Evolutionary conservation across 495 filamentous ascomycete genomes (phyloP).

Genomic region (Penicillium coffeae): DNA sequence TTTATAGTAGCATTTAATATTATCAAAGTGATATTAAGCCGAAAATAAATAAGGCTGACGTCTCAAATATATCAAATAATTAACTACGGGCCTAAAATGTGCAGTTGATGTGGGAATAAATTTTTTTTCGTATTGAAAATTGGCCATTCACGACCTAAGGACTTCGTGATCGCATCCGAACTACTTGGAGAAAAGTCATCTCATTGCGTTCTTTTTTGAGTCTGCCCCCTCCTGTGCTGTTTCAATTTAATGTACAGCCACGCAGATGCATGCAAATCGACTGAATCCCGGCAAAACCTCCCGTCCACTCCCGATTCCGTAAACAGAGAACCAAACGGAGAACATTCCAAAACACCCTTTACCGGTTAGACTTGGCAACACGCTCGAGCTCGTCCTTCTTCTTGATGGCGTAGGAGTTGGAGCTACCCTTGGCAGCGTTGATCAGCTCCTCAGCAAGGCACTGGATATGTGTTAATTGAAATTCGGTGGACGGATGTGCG

Average conservation of each 20-base stretch:
- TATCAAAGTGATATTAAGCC: too few species aligned
- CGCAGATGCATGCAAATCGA: slow-evolving; percentile 46
- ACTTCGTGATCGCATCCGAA: slow-evolving; percentile 48
- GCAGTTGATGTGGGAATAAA: slow-evolving; percentile 18
- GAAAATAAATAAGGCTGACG: too few species aligned
- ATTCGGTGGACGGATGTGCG: slow-evolving; percentile 72
- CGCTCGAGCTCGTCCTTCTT: slow-evolving; percentile 99
- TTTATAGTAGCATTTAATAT: not conserved
- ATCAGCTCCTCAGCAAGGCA: slow-evolving; percentile 98
- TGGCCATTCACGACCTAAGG: slow-evolving; percentile 32
- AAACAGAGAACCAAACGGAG: slow-evolving; percentile 47
- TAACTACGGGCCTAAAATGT: too few species aligned
- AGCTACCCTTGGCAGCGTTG: slow-evolving; percentile 99
- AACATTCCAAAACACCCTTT: slow-evolving; percentile 49
- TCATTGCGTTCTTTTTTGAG: slow-evolving; percentile 39
- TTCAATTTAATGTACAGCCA: slow-evolving; percentile 43
- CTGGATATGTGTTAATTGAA: slow-evolving; percentile 74
- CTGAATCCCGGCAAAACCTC: slow-evolving; percentile 46
- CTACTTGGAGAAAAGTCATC: slow-evolving; percentile 46
- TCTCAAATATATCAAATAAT: not conserved
- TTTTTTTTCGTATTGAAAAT: slow-evolving; percentile 32
- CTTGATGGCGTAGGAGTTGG: slow-evolving; percentile 99
- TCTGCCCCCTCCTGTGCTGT: slow-evolving; percentile 41
- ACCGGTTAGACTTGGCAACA: slow-evolving; percentile 99
- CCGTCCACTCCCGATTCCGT: slow-evolving; percentile 48